phyloP scores from a whole-genome alignment of 768 basidiomycete species.

The Gymnopilus dilepis region DNA sequence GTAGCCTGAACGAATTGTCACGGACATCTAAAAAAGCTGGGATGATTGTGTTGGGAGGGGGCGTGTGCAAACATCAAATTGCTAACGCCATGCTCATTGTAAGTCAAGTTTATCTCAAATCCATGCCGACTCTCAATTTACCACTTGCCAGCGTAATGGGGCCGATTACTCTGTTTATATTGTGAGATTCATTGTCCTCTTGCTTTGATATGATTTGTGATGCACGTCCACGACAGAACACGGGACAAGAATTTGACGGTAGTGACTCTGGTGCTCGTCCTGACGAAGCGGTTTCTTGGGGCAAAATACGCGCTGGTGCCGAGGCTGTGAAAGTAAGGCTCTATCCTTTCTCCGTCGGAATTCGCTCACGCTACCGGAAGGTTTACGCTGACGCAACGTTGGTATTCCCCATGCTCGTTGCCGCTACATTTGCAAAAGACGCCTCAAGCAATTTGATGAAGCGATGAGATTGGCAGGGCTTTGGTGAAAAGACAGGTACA shows the following conservation, averaged over 20 bases:
- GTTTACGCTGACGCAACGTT: conserved; percentile 97
- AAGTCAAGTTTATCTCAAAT: conserved; percentile 27
- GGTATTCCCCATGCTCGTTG: conserved; percentile 94
- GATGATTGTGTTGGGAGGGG: conserved; percentile 97
- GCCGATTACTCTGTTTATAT: conserved; percentile 98
- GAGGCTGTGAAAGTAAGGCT: conserved; percentile 77
- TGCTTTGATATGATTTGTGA: not conserved
- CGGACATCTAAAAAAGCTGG: conserved; percentile 91
- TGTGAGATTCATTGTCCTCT: conserved; percentile 45
- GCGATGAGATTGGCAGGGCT: not conserved
- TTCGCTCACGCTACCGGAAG: conserved; percentile 29
- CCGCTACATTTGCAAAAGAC: conserved; percentile 85
- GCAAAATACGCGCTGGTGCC: conserved; percentile 89
- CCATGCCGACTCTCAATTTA: conserved; percentile 3
- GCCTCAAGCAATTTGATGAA: conserved; percentile 2
- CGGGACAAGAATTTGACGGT: conserved; percentile 98
- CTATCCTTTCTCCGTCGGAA: not conserved
- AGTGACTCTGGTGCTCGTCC: conserved; percentile 97
- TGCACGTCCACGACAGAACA: conserved; percentile 72
- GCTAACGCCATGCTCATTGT: conserved; percentile 99
- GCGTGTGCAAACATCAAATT: conserved; percentile 99
- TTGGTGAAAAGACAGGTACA: not conserved
- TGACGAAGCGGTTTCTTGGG: conserved; percentile 98
- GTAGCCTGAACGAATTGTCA: conserved; percentile 86
- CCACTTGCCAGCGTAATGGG: conserved; percentile 79